These are phyloP conservation scores for Botrytis pseudocinerea DNA, from an alignment of 2,329 filamentous ascomycete species.

Conservation along the genomic window DNA sequence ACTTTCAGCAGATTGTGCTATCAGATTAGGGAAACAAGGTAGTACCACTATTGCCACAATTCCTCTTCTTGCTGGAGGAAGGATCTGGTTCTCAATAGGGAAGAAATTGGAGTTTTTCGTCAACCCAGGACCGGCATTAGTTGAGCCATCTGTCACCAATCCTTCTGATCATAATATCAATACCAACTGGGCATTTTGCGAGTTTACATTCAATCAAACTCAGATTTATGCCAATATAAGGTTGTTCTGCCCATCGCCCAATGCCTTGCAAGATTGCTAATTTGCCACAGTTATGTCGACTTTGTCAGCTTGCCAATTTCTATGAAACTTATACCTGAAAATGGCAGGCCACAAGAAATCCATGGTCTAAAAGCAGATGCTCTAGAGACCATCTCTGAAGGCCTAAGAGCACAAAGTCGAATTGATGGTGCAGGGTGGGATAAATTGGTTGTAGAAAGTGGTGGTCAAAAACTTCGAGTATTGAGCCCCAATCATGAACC, in stretches of 20 bases:
- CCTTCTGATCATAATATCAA: conserved; percentile 61
- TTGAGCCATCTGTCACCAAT: conserved; percentile 74
- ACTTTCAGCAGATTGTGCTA: conserved; percentile 60
- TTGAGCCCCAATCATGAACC: conserved; percentile 46
- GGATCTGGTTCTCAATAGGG: conserved; percentile 70
- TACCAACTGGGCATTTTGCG: conserved; percentile 65
- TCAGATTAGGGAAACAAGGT: conserved; percentile 63
- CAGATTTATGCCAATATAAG: conserved; percentile 66
- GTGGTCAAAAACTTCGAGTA: conserved; percentile 43
- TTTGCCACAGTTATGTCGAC: conserved; percentile 62
- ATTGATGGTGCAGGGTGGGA: conserved; percentile 63
- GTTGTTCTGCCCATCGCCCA: neutral
- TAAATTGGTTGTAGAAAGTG: conserved; percentile 47
- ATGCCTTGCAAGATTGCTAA: neutral
- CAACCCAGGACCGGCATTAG: conserved; percentile 67
- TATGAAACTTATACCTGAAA: conserved; percentile 48
- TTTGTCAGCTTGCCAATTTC: conserved; percentile 69
- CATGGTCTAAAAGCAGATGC: conserved; percentile 57
- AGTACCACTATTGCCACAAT: conserved; percentile 61
- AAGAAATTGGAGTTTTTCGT: conserved; percentile 64
- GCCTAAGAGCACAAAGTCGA: conserved; percentile 54
- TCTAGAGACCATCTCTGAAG: conserved; percentile 55
- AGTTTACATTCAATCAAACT: conserved; percentile 64
- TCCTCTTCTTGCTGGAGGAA: conserved; percentile 68
- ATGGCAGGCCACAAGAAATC: conserved; percentile 51